Evolutionary conservation across 2,329 filamentous ascomycete genomes (phyloP), one percentile per base, ranked within the genome.

Genomic region (Dactylellina drechsleri): DNA sequence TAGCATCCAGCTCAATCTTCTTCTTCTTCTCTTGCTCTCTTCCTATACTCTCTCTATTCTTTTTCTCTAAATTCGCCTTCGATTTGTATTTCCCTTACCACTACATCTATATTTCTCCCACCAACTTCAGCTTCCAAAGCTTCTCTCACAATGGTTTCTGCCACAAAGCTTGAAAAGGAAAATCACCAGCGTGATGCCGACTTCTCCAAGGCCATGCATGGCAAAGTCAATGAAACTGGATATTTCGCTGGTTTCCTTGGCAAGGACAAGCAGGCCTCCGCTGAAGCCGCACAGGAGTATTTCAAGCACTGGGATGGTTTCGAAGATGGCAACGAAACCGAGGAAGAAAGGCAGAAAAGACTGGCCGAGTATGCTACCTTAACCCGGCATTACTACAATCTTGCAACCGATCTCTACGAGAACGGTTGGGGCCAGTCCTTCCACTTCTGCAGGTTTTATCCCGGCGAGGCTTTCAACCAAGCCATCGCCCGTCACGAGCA

Each of bases 221-320:
- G 87, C 78, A 85, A 87, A 77, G 71, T 75, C 52, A 68, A 23
- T 45, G 92, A 92, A 64, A 85, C 92, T 58, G 83, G 89, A 81
- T 87, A 88, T 52, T 84, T 86, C 67, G 91, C 90, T 80, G 92
- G 92, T 78, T 87, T 97, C 79, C 85, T 96, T 80, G 86, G 86
- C 82, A 99, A 99, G 85, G 90, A 95, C 82, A 85, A 86, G 81
- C 84, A 85, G 31, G 92, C 92, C 6, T 91, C 96, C 81, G 88
- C 92, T 82, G 90, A 90, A 61, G 92, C 92, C 54, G 87, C 93
- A 28, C 91, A 95, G 81, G 92, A 96, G 82, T 97, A 97, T 84
- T 96, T 96, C 85, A 96, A 96, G 86, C 93, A 96, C 82, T 97
- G 92, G 91, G 92, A 97, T 83, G 91, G 94, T 85, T 93, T 96